Percentiles rank a stretch among this genome's conserved stretches.
Conservation (phyloP, 495 filamentous ascomycete genomes). For the Massariosphaeria phaeospora region DNA sequence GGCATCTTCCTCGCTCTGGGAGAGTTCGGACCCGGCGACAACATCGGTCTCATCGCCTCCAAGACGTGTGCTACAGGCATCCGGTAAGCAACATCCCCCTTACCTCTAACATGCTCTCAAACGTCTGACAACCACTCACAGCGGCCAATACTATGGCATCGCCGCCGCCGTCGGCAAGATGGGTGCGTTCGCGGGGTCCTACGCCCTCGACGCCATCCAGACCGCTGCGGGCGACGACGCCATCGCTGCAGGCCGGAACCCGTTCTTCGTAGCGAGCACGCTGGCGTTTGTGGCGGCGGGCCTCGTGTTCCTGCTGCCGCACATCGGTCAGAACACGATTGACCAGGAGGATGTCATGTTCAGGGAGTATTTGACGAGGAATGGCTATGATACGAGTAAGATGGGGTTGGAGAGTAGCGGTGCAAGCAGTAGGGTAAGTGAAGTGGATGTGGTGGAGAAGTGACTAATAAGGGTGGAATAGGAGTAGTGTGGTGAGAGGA, state of each 20-base stretch:
- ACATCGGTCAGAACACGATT: constrained; percentile 43
- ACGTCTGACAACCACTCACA: background rate
- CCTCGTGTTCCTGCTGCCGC: constrained; percentile 36
- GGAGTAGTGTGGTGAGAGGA: background rate
- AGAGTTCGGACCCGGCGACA: constrained; percentile 84
- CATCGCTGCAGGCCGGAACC: constrained; percentile 64
- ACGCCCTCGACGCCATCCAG: constrained; percentile 69
- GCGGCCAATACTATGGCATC: constrained; percentile 87
- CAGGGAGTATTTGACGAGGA: constrained; percentile 57
- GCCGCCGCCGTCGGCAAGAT: constrained; percentile 82
- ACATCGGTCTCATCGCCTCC: constrained; percentile 80
- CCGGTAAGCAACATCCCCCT: constrained; percentile 38
- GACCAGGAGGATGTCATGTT: constrained; percentile 51
- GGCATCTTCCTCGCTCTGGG: constrained; percentile 80
- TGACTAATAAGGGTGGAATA: background rate
- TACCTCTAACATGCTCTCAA: background rate
- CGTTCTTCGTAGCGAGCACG: constrained; percentile 42
- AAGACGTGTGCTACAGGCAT: constrained; percentile 85
- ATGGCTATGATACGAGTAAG: constrained; percentile 67
- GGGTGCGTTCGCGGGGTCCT: constrained; percentile 85
- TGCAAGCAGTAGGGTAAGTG: background rate
- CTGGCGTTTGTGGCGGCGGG: constrained; percentile 37
- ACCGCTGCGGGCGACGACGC: constrained; percentile 54
- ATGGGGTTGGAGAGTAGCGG: constrained; percentile 49
- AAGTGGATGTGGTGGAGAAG: background rate